Evolutionary conservation across 805 yeast genomes (phyloP), one percentile per base, ranked within the genome.

Genomic region (Saccharomycopsis fibuligera): DNA sequence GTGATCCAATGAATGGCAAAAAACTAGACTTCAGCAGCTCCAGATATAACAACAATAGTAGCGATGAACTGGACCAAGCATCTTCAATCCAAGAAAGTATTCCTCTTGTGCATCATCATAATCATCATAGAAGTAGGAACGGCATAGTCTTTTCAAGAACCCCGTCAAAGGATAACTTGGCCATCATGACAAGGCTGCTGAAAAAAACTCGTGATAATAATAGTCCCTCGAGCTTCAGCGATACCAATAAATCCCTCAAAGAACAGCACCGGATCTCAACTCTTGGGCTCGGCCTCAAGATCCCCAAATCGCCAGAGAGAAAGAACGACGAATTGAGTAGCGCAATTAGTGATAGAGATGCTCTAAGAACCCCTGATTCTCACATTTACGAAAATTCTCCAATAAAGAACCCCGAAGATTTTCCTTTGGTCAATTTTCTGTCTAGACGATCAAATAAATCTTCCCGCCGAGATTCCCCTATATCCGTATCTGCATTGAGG

Each of bases 211-310:
- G 29, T 17, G 38, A 42, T n/a, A n/a, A n/a, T n/a, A n/a, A n/a
- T n/a, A 42, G 45, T 16, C 45, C 50, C 4, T 31, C 24, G 8
- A 47, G 25, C 25, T 48, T 48, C 29, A 30, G 41, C 6, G 51
- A 48, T 35, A 33, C 49, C 6, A 44, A 48, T 35, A 44, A 35
- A 27, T 14, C 48, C 1, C 27, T 48, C 3, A 48, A 44, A 33
- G 51, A 48, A 21, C 48, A 43, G 41, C 51, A 48, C 31, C 22
- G 49, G 5, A 48, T 48, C 24, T 30, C 38, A 8, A 37, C 48
- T 6, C 44, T 48, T 21, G 51, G 51, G 5, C 31, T 48, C 14
- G 51, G 51, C n/a, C 45, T 48, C 19, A 48, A 48, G 27, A 41
- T 47, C 6, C 46, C 50, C 9, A 25, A 29, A 16, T 30, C 39